A percentile compares a stretch with the other conserved stretches of the same genome.
phyloP scores from a whole-genome alignment of 2,329 filamentous ascomycete species.

The Botryotinia calthae region DNA sequence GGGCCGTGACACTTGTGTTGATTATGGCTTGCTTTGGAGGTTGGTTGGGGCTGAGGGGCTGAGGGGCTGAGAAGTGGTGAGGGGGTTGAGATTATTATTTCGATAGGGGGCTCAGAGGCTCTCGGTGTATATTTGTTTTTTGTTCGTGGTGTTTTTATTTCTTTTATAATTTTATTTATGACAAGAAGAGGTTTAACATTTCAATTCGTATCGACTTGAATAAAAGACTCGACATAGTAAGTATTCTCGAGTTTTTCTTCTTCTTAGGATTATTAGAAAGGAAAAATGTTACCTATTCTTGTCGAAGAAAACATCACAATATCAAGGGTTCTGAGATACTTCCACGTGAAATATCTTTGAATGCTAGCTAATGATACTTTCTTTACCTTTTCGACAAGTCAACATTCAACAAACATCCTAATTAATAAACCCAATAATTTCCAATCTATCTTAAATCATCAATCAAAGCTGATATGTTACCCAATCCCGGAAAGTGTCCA shows the following conservation, averaged over 20 bases:
- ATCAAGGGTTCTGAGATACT: background rate
- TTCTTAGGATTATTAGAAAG: background rate
- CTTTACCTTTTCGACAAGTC: background rate
- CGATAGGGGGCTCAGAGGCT: background rate
- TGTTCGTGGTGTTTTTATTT: background rate
- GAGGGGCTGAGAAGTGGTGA: background rate
- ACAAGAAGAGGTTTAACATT: background rate
- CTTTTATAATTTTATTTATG: background rate
- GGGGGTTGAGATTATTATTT: background rate
- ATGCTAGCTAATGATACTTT: background rate
- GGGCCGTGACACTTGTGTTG: constrained; percentile 12
- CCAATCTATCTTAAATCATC: background rate
- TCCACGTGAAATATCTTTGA: background rate
- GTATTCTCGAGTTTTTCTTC: background rate
- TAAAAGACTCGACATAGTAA: background rate
- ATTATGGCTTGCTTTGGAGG: background rate
- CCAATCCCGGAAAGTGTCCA: background rate
- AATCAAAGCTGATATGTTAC: background rate
- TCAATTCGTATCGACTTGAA: background rate
- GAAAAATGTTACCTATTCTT: background rate
- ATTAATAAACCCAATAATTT: background rate
- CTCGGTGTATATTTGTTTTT: background rate
- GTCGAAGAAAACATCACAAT: background rate
- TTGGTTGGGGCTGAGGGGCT: background rate
- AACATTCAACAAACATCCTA: background rate